A percentile compares a stretch with the other conserved stretches of the same genome.
These are phyloP conservation scores for Aquilaria yunnanensis DNA, from an alignment of 345 rosid genomes.

Conservation along the genomic window DNA sequence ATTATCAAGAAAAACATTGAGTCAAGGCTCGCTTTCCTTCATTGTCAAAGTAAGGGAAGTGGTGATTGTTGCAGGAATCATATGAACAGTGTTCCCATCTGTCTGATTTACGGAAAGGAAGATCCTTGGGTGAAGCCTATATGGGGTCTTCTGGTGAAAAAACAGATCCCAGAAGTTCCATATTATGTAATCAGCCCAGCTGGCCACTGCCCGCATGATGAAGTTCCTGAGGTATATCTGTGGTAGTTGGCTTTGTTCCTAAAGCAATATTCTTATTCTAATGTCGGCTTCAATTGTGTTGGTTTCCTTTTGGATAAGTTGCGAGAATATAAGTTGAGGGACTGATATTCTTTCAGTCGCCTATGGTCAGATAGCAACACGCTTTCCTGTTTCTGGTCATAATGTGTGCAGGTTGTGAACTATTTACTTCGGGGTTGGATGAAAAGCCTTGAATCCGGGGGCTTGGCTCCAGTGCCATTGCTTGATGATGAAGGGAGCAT, in stretches of 20 bases:
- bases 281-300: not conserved
- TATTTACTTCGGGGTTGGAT: constrained; percentile 84
- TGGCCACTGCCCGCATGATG: constrained; percentile 99
- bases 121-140: constrained; percentile 98
- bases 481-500: constrained; percentile 37
- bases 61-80: constrained; percentile 43
- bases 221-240: constrained; percentile 87
- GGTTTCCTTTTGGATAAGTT: not conserved
- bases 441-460: constrained; percentile 58
- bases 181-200: constrained; percentile 97
- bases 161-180: constrained; percentile 64
- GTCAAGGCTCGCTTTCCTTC: not conserved
- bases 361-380: too few species aligned
- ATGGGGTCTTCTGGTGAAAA: constrained; percentile 80
- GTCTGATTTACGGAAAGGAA: constrained; percentile 90
- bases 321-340: too few species aligned
- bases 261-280: not conserved
- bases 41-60: not conserved
- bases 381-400: not conserved
- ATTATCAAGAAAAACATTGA: not conserved
- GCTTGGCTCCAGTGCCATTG: constrained; percentile 50
- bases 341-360: not conserved
- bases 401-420: constrained; percentile 60
- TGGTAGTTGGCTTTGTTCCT: not conserved
- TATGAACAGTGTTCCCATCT: constrained; percentile 47